phyloP scores from a whole-genome alignment of 1,139 yeast genomes.

The Debaryomyces fabryi region DNA sequence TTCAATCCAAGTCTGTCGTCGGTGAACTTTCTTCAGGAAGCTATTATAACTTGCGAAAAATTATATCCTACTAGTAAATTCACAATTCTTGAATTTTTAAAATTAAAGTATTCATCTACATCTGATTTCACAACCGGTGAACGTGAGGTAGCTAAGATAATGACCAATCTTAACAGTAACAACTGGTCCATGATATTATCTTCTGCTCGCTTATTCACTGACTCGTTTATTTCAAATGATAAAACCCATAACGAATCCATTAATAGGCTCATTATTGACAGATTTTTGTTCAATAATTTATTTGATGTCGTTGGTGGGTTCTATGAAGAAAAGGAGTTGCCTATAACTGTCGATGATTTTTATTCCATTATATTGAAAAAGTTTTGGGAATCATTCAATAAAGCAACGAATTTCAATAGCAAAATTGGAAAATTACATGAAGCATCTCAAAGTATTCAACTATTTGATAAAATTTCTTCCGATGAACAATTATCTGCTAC shows the following conservation, averaged over 20 bases:
- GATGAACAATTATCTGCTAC: slow-evolving; percentile 13
- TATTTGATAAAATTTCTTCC: slow-evolving; percentile 30
- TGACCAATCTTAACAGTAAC: slow-evolving; percentile 33
- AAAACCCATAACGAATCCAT: slow-evolving; percentile 25
- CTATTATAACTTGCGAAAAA: slow-evolving; percentile 42
- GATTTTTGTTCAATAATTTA: slow-evolving; percentile 40
- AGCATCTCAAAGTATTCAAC: slow-evolving; percentile 41
- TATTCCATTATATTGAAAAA: slow-evolving; percentile 32
- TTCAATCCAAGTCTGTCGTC: slow-evolving; percentile 26
- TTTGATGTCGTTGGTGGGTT: slow-evolving; percentile 33
- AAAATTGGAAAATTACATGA: slow-evolving; percentile 48
- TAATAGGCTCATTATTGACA: slow-evolving; percentile 37
- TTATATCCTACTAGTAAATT: slow-evolving; percentile 46
- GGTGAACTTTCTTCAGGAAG: slow-evolving; percentile 25
- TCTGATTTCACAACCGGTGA: slow-evolving; percentile 22
- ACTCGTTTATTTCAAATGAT: slow-evolving; percentile 28
- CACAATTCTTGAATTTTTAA: slow-evolving; percentile 38
- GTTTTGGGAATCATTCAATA: slow-evolving; percentile 58
- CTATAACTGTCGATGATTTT: slow-evolving; percentile 16
- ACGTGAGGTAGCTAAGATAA: slow-evolving; percentile 31
- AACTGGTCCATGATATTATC: slow-evolving; percentile 34
- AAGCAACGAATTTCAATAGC: slow-evolving; percentile 53
- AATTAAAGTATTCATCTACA: slow-evolving; percentile 28
- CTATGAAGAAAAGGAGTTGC: slow-evolving; percentile 22
- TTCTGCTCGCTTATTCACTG: slow-evolving; percentile 28